phyloP scores from a whole-genome alignment of 208 protist genomes.

The Trypanosoma avium region DNA sequence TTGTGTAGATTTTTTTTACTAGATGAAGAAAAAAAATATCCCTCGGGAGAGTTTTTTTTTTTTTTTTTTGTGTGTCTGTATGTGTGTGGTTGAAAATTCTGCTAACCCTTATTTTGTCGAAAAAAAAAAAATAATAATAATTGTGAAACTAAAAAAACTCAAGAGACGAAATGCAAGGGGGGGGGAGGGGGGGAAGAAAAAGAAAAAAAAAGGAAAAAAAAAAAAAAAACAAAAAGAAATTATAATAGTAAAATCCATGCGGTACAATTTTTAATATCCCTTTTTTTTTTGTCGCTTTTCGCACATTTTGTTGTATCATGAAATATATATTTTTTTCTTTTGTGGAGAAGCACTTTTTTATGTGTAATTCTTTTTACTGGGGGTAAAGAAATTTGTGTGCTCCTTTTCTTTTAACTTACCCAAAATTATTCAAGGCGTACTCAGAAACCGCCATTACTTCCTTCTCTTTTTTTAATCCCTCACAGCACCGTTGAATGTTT shows the following conservation, averaged over 20 bases:
- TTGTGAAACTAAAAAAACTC: no score
- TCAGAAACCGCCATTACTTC: not conserved
- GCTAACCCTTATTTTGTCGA: no score
- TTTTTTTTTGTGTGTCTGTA: not conserved
- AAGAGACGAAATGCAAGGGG: no score
- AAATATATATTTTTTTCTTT: slow-evolving; percentile 17
- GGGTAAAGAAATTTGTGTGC: not conserved
- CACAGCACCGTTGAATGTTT: not conserved
- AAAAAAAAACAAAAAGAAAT: no score
- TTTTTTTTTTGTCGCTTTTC: slow-evolving; percentile 10
- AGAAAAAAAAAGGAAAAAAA: no score
- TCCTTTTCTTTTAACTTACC: not conserved
- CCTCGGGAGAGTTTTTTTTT: slow-evolving; percentile 4
- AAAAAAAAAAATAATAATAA: no score
- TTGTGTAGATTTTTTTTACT: no score
- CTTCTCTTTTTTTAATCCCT: not conserved
- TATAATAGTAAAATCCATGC: not conserved
- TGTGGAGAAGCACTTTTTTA: slow-evolving; percentile 11
- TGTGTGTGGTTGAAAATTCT: no score
- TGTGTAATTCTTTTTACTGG: not conserved
- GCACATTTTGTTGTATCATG: slow-evolving; percentile 12
- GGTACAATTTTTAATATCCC: not conserved
- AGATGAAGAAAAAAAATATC: slow-evolving; percentile 22
- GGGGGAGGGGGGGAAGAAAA: no score
- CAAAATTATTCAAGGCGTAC: not conserved